A percentile compares a stretch with the other conserved stretches of the same genome.
phyloP scores from a whole-genome alignment of 2,329 filamentous ascomycete genomes.

The Ustulina deusta region DNA sequence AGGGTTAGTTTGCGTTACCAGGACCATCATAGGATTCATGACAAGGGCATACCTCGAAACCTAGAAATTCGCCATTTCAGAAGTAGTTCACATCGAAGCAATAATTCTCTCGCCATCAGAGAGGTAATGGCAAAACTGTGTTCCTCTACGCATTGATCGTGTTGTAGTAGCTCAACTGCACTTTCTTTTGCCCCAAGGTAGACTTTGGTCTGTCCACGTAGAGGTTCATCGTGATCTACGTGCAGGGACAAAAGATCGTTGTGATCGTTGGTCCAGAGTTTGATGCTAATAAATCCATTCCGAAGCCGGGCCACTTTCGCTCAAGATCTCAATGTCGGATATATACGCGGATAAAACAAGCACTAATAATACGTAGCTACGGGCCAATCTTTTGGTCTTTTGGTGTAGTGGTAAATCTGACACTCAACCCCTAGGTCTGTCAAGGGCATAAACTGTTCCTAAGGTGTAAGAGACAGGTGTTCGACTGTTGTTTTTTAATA shows the following conservation, averaged over 20 bases:
- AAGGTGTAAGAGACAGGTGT: no score
- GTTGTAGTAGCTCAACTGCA: neutral
- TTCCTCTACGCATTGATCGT: neutral
- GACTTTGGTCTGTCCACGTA: constrained; percentile 12
- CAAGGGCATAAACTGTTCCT: no score
- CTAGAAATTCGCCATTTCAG: neutral
- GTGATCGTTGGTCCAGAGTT: neutral
- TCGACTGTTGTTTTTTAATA: no score
- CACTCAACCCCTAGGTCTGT: no score
- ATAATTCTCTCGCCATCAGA: constrained; percentile 19
- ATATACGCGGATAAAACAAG: no score
- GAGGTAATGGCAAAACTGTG: constrained; percentile 13
- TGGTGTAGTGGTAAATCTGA: no score
- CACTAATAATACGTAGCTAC: no score
- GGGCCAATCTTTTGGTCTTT: no score
- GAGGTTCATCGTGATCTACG: constrained; percentile 13
- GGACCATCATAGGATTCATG: neutral
- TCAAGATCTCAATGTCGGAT: no score
- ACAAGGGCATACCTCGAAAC: constrained; percentile 10
- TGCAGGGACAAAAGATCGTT: neutral
- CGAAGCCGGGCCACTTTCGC: no score
- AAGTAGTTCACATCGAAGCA: constrained; percentile 19
- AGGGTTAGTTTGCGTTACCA: neutral
- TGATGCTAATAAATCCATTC: constrained; percentile 3
- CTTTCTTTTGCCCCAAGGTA: constrained; percentile 8